phyloP scores from a whole-genome alignment of 2,329 filamentous ascomycete genomes.

The Thelonectria discophora region DNA sequence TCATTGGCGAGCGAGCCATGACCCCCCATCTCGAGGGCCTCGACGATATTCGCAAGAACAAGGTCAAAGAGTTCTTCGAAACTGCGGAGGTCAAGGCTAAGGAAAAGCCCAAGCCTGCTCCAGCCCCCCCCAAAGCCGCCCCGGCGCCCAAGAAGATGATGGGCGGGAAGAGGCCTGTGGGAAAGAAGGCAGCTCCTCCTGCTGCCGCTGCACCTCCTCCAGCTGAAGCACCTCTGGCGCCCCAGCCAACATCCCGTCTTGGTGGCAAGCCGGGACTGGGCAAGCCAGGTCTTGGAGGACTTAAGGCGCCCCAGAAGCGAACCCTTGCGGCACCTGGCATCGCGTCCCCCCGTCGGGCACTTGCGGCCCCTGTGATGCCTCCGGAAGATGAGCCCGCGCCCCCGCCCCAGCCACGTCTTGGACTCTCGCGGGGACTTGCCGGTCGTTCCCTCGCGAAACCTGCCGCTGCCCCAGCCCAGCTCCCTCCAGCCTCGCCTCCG shows the following conservation, averaged over 20 bases:
- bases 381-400: conserved; percentile 67
- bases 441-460: conserved; percentile 87
- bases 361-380: conserved; percentile 58
- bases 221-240: conserved; percentile 63
- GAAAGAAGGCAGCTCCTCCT: conserved; percentile 57
- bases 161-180: conserved; percentile 53
- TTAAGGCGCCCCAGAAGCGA: conserved; percentile 69
- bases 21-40: conserved; percentile 88
- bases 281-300: conserved; percentile 62
- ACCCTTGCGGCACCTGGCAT: conserved; percentile 58
- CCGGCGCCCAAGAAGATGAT: conserved; percentile 57
- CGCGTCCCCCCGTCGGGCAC: conserved; percentile 63
- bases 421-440: conserved; percentile 80
- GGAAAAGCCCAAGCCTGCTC: conserved; percentile 82
- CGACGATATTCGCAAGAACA: conserved; percentile 94
- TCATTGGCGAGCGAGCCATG: conserved; percentile 96
- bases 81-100: conserved; percentile 60
- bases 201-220: conserved; percentile 54
- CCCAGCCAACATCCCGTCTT: conserved; percentile 65
- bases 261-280: conserved; percentile 59
- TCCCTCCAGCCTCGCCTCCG: conserved; percentile 64
- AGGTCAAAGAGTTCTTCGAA: conserved; percentile 92
- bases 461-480: conserved; percentile 58
- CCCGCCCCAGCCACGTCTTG: conserved; percentile 69
- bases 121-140: conserved; percentile 62